phyloP scores from a whole-genome alignment of 2,329 filamentous ascomycete species.

The Colletotrichum spaethianum region DNA sequence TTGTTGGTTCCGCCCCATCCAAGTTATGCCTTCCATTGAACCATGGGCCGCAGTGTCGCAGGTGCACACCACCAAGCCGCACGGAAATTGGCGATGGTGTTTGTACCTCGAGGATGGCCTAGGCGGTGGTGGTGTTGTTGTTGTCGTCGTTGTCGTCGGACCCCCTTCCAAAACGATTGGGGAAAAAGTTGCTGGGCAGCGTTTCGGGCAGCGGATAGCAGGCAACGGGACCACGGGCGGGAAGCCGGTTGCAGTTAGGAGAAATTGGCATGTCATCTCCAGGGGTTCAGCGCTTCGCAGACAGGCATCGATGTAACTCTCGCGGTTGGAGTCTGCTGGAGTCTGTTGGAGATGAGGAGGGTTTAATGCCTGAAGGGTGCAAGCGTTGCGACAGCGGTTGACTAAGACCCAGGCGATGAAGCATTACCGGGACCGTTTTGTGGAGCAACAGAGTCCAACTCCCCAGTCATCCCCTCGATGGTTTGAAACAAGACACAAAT shows the following conservation, averaged over 20 bases:
- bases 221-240: constrained; percentile 2
- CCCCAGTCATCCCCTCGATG: constrained; percentile 8
- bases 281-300: background rate
- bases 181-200: background rate
- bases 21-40: background rate
- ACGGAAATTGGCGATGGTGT: constrained; percentile 1
- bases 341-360: constrained; percentile 14
- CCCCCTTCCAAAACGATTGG: background rate
- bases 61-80: constrained; percentile 2
- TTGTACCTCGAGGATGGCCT: background rate
- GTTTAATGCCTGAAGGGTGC: background rate
- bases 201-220: background rate
- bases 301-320: constrained; percentile 5
- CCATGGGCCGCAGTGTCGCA: background rate
- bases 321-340: constrained; percentile 3
- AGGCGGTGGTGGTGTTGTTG: background rate
- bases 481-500: constrained; percentile 37
- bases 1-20: constrained; percentile 11
- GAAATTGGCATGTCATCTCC: background rate
- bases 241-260: background rate
- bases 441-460: constrained; percentile 22
- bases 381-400: background rate
- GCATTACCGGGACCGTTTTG: constrained; percentile 31
- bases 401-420: constrained; percentile 17
- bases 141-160: background rate